Evolutionary conservation across 2,329 filamentous ascomycete genomes (phyloP).

Genomic region (Pestalotiopsis sp.): DNA sequence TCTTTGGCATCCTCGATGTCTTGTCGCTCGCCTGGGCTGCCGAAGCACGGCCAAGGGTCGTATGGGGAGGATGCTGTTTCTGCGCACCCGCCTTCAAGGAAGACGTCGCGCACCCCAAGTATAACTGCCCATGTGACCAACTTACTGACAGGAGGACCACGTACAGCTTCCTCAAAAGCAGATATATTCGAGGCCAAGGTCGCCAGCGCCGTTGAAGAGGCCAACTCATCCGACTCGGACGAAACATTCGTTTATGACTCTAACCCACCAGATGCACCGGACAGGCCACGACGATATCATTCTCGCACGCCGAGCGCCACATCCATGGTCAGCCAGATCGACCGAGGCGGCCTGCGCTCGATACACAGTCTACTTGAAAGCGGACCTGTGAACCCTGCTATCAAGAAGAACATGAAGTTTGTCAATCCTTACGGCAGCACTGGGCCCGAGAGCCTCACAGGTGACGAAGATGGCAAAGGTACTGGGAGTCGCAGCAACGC

Average conservation of each 20-base stretch:
- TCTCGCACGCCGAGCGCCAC: slow-evolving; percentile 94
- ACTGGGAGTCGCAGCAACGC: slow-evolving; percentile 58
- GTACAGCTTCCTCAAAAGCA: slow-evolving; percentile 84
- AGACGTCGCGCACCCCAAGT: slow-evolving; percentile 28
- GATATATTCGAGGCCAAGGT: slow-evolving; percentile 98
- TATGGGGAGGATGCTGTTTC: slow-evolving; percentile 30
- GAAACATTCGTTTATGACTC: slow-evolving; percentile 99
- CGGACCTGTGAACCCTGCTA: slow-evolving; percentile 51
- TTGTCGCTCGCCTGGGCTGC: slow-evolving; percentile 37
- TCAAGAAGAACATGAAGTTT: slow-evolving; percentile 97
- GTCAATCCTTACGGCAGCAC: slow-evolving; percentile 75
- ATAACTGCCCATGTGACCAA: slow-evolving; percentile 41
- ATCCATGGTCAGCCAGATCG: slow-evolving; percentile 74
- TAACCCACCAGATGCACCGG: slow-evolving; percentile 74
- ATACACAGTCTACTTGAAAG: slow-evolving; percentile 70
- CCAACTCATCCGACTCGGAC: slow-evolving; percentile 94
- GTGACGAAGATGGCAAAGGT: slow-evolving; percentile 69
- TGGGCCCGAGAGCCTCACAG: slow-evolving; percentile 54
- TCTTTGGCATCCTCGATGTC: slow-evolving; percentile 33
- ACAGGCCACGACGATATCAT: slow-evolving; percentile 77
- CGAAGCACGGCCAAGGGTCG: slow-evolving; percentile 34
- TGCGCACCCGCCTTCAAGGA: slow-evolving; percentile 22
- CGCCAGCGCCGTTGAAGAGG: slow-evolving; percentile 92
- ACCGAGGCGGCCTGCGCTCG: slow-evolving; percentile 62
- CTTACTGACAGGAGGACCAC: slow-evolving; percentile 45